A percentile compares a stretch with the other conserved stretches of the same genome.
Evolutionary conservation across 148 eudicot species (phyloP).

Genomic region (Vaccinium macrocarpon): DNA sequence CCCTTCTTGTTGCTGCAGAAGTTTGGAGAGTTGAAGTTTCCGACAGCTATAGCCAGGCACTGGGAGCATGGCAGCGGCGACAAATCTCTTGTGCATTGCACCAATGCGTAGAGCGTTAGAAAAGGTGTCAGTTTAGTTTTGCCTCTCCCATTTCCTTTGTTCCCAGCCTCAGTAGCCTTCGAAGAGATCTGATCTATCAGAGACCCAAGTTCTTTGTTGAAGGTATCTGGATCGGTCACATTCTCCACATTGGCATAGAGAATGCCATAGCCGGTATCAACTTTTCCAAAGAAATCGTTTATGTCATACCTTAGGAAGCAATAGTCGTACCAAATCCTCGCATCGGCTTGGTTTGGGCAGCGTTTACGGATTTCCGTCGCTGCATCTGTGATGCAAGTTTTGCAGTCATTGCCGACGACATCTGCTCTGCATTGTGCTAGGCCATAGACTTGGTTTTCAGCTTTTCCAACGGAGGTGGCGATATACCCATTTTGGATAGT

Average conservation of each 20-base stretch:
- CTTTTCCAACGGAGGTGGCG: constrained; percentile 47
- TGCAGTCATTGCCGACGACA: constrained; percentile 53
- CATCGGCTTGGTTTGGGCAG: constrained; percentile 60
- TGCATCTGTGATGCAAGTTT: constrained; percentile 59
- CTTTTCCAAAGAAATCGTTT: constrained; percentile 45
- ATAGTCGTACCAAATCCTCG: constrained; percentile 67
- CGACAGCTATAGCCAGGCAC: constrained; percentile 60
- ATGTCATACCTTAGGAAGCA: constrained; percentile 72
- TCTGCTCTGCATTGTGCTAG: constrained; percentile 87
- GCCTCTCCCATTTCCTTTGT: constrained; percentile 60
- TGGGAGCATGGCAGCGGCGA: constrained; percentile 49
- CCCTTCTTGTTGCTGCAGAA: constrained; percentile 57
- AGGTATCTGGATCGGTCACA: constrained; percentile 45
- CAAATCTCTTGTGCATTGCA: constrained; percentile 75
- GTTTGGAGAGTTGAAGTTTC: constrained; percentile 49
- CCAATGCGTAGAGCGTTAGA: constrained; percentile 58
- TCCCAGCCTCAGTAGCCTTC: constrained; percentile 38
- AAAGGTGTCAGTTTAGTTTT: constrained; percentile 42
- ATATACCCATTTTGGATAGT: constrained; percentile 36
- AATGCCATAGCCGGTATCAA: constrained; percentile 46
- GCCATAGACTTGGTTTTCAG: constrained; percentile 44
- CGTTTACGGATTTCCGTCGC: constrained; percentile 31
- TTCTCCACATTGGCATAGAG: constrained; percentile 43
- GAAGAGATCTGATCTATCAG: constrained; percentile 38
- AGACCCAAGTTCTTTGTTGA: constrained; percentile 47